phyloP scores from a whole-genome alignment of 2,329 filamentous ascomycete species.

The Coniochaeta prunicola region DNA sequence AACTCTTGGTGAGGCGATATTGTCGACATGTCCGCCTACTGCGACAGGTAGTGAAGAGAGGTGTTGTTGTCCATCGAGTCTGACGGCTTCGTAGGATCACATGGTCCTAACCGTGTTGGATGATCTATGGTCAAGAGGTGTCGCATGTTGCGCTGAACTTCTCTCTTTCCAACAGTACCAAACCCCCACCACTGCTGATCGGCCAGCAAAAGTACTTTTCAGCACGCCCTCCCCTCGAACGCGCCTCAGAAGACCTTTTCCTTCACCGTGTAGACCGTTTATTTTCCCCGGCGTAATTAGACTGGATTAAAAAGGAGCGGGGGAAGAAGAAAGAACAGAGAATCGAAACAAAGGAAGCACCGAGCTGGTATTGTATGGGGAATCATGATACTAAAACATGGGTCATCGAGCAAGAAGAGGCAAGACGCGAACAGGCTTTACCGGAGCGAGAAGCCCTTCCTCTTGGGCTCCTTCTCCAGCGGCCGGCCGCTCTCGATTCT shows the following conservation, averaged over 20 bases:
- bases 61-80: background rate
- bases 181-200: background rate
- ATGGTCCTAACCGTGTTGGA: background rate
- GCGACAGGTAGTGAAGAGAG: background rate
- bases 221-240: slow-evolving; percentile 9
- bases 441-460: slow-evolving; percentile 98
- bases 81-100: background rate
- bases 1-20: background rate
- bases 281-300: slow-evolving; percentile 32
- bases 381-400: slow-evolving; percentile 50
- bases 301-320: slow-evolving; percentile 32
- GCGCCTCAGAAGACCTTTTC: slow-evolving; percentile 10
- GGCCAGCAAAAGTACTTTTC: slow-evolving; percentile 10
- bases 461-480: slow-evolving; percentile 95
- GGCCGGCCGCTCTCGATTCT: slow-evolving; percentile 92
- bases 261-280: slow-evolving; percentile 16
- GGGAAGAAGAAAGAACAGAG: slow-evolving; percentile 32
- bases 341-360: slow-evolving; percentile 44
- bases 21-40: background rate
- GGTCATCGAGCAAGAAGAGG: slow-evolving; percentile 31
- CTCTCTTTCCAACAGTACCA: background rate
- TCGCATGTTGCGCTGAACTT: background rate
- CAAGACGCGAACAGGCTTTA: slow-evolving; percentile 40
- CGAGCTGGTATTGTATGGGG: slow-evolving; percentile 52
- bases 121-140: background rate